A percentile compares a stretch with the other conserved stretches of the same genome.
Conservation (phyloP, 2,329 filamentous ascomycete species). For the Escovopsis sp. region DNA sequence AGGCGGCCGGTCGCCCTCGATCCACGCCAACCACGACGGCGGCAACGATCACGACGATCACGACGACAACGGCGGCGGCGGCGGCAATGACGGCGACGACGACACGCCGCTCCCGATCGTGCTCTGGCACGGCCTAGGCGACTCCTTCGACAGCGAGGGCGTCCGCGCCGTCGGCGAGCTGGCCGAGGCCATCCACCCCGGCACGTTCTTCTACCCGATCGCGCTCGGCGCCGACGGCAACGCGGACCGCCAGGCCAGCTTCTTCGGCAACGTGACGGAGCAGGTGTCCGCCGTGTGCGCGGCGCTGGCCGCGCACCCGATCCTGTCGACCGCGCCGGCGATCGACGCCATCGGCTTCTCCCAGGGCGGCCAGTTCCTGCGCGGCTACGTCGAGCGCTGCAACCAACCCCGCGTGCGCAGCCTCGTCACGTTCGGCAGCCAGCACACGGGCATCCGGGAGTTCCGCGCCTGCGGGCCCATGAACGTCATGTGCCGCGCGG, state of each 20-base stretch:
- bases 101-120: constrained; percentile 73
- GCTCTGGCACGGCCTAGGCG: constrained; percentile 80
- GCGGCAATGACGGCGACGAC: constrained; percentile 24
- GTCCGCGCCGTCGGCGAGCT: constrained; percentile 58
- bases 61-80: constrained; percentile 3
- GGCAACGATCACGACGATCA: constrained; percentile 1
- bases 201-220: constrained; percentile 72
- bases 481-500: constrained; percentile 71
- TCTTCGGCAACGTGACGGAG: constrained; percentile 75
- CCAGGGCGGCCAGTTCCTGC: constrained; percentile 92
- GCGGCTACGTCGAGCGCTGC: constrained; percentile 79
- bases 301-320: constrained; percentile 59
- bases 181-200: constrained; percentile 58
- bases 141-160: constrained; percentile 63
- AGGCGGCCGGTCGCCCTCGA: constrained; percentile 4
- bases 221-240: constrained; percentile 50
- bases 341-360: constrained; percentile 90
- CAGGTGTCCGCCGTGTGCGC: constrained; percentile 67
- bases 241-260: constrained; percentile 68
- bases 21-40: too few species aligned
- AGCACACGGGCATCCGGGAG: constrained; percentile 81
- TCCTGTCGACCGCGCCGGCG: constrained; percentile 67
- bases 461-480: constrained; percentile 58
- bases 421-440: constrained; percentile 77
- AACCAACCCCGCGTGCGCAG: constrained; percentile 60